A percentile compares a stretch with the other conserved stretches of the same genome.
Evolutionary conservation across 352 stramenopile species (phyloP).

Genomic region (Pythium monospermum): DNA sequence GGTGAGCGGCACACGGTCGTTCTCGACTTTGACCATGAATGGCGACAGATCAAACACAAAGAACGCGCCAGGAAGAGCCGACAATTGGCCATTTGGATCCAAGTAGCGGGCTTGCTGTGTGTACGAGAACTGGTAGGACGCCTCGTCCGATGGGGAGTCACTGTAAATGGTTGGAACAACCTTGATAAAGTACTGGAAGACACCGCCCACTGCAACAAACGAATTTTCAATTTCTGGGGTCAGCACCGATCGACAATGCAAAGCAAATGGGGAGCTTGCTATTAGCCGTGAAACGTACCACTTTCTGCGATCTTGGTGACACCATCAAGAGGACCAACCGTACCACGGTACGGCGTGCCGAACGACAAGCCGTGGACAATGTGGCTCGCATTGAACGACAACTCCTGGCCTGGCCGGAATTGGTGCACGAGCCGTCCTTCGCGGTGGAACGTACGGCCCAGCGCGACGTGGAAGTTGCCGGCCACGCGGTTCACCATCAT

Average conservation of each 20-base stretch:
- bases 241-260: no score
- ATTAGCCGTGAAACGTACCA: constrained; percentile 22
- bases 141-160: constrained; percentile 54
- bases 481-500: constrained; percentile 86
- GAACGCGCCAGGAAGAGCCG: constrained; percentile 70
- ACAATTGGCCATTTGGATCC: constrained; percentile 57
- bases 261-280: not conserved
- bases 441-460: constrained; percentile 77
- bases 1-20: constrained; percentile 70
- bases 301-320: constrained; percentile 39
- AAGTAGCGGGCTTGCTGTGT: constrained; percentile 79
- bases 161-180: constrained; percentile 85
- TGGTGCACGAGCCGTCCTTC: constrained; percentile 77
- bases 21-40: constrained; percentile 85
- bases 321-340: constrained; percentile 45
- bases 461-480: constrained; percentile 81
- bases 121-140: constrained; percentile 84
- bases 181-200: constrained; percentile 89
- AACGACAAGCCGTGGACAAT: constrained; percentile 79
- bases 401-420: constrained; percentile 72
- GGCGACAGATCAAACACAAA: constrained; percentile 84
- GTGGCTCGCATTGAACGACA: constrained; percentile 77
- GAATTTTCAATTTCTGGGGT: no score
- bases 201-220: constrained; percentile 42
- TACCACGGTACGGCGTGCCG: constrained; percentile 41